phyloP scores from a whole-genome alignment of 805 yeast species.

The Wickerhamomyces canadensis region DNA sequence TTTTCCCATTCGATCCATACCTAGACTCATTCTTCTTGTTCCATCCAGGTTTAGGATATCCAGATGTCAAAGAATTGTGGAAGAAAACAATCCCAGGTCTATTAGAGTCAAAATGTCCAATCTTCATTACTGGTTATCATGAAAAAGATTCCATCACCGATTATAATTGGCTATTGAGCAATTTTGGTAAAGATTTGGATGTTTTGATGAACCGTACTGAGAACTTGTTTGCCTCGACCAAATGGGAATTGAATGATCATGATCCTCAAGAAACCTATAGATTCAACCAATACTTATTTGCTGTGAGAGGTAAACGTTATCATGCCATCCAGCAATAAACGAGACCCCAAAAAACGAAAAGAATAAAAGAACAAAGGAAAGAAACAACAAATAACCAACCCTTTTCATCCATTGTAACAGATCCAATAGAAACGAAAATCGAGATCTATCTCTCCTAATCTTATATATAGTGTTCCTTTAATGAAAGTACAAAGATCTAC shows the following conservation, averaged over 20 bases:
- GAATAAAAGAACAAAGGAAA: not conserved
- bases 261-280: constrained; percentile 93
- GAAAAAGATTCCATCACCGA: constrained; percentile 67
- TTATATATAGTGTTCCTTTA: not conserved
- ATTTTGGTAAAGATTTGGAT: constrained; percentile 74
- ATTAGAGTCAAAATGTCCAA: constrained; percentile 88
- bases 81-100: constrained; percentile 78
- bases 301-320: constrained; percentile 93
- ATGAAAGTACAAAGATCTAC: not conserved
- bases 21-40: constrained; percentile 87
- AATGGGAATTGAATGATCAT: constrained; percentile 90
- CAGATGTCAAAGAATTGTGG: constrained; percentile 78
- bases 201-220: constrained; percentile 66
- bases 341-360: too few species aligned
- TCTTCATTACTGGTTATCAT: constrained; percentile 87
- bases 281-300: constrained; percentile 85
- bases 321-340: constrained; percentile 57
- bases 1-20: constrained; percentile 97
- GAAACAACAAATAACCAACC: not conserved
- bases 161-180: constrained; percentile 58
- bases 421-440: too few species aligned
- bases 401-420: too few species aligned
- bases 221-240: constrained; percentile 78
- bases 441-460: not conserved
- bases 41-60: constrained; percentile 92